Evolutionary conservation across 1,139 yeast genomes (phyloP), one percentile per base, ranked within the genome.

Genomic region (Pneumocystis oryctolagi): DNA sequence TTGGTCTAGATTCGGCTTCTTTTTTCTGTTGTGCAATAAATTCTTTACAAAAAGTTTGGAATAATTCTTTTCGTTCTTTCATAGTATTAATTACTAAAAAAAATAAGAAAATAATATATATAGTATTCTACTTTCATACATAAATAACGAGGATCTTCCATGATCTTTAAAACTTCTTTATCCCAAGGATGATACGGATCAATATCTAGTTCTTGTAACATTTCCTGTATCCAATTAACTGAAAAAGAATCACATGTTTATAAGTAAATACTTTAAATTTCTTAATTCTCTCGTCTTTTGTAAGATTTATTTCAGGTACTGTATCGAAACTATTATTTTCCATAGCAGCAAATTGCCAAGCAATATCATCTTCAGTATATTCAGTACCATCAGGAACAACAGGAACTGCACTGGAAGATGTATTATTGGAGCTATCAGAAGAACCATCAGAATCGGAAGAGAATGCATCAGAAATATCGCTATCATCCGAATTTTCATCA

Each of bases 171-270:
- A n/a, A 75, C 71, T 67, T 80, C 83, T 0, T 72, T 69, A 56
- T 79, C 82, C 81, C 83, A 82, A 0, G 79, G 69, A 3, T 78
- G 73, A 65, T 68, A 79, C 0, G 81, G 79, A 65, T 79, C 76
- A 3, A 78, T 65, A 0, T 68, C 34, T 3, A 64, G 37, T 5
- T 68, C 70, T 8, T 68, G 67, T 12, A 80, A 70, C 67, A 79
- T 67, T 14, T 67, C 64, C 28, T 69, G 12, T 47, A 59, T 64
- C 76, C 76, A 28, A 42, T 55, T 37, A 63, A 37, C 32, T 59
- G 62, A 6, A 32, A 20, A 42, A 47, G 25, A 57, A 31, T 25
- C 9, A 57, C 5, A 1, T 14, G 14, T 57, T n/a, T n/a, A n/a
- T n/a, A n/a, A n/a, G 3, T 2, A 9, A 12, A 1, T 57, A 39